Conservation (phyloP, 2,329 filamentous ascomycete genomes). For the Fusarium keratoplasticum region DNA sequence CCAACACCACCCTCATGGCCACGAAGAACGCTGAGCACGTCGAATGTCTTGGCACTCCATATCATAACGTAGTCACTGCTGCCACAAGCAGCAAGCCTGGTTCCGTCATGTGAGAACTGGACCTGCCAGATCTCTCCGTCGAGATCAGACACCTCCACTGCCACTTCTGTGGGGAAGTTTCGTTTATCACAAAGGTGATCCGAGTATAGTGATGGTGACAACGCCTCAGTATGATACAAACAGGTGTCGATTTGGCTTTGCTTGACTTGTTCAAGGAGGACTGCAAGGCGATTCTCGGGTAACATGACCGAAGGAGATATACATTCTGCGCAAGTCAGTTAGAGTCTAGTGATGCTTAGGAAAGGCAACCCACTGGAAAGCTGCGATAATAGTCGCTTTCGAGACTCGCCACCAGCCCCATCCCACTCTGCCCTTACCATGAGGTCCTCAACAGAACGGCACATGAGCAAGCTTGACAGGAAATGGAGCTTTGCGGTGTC, state of each 20-base stretch:
- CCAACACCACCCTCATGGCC: constrained; percentile 79
- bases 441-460: constrained; percentile 80
- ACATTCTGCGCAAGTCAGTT: constrained; percentile 66
- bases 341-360: neutral
- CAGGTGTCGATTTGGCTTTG: constrained; percentile 84
- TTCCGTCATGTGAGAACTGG: constrained; percentile 89
- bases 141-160: constrained; percentile 78
- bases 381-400: constrained; percentile 80
- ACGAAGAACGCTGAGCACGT: constrained; percentile 69
- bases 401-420: constrained; percentile 79
- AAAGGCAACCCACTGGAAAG: constrained; percentile 76
- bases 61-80: constrained; percentile 80
- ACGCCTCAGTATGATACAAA: constrained; percentile 85
- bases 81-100: constrained; percentile 84
- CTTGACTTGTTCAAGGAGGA: constrained; percentile 86
- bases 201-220: constrained; percentile 85
- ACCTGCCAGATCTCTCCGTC: constrained; percentile 91
- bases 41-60: constrained; percentile 81
- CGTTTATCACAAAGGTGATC: constrained; percentile 86
- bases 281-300: constrained; percentile 87
- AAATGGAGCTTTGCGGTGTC: constrained; percentile 83
- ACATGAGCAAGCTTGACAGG: constrained; percentile 93
- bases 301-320: constrained; percentile 98
- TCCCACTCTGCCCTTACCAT: constrained; percentile 86
- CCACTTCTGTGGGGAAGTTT: constrained; percentile 80